phyloP scores from a whole-genome alignment of 495 filamentous ascomycete species.

The Neurospora hispaniola region DNA sequence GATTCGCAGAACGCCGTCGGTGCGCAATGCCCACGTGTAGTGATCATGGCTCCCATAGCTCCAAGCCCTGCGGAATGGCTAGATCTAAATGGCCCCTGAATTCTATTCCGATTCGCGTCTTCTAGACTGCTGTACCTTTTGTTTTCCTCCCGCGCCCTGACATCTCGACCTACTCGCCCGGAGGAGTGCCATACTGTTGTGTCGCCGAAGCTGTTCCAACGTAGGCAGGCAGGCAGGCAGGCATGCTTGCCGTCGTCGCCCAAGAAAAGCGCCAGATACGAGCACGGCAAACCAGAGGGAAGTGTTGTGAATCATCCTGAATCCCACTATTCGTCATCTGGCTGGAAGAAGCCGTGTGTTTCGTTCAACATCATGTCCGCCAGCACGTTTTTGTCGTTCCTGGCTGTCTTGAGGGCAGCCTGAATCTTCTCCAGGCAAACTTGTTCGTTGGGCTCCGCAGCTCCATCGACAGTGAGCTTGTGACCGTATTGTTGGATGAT shows the following conservation, averaged over 20 bases:
- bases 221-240: background rate
- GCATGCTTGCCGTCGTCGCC: background rate
- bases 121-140: background rate
- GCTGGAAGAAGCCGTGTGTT: background rate
- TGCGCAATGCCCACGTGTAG: background rate
- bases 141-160: background rate
- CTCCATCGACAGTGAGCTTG: constrained; percentile 67
- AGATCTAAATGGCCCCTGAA: background rate
- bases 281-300: background rate
- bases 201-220: background rate
- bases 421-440: constrained; percentile 57
- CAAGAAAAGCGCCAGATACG: background rate
- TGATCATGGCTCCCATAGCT: background rate
- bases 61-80: background rate
- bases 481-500: constrained; percentile 91
- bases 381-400: constrained; percentile 66
- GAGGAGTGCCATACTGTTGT: background rate
- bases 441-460: constrained; percentile 48
- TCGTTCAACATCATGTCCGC: constrained; percentile 53
- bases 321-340: background rate
- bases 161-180: background rate
- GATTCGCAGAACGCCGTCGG: background rate
- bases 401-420: constrained; percentile 57
- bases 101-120: background rate
- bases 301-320: background rate